Percentiles rank a stretch among this genome's conserved stretches.
phyloP scores from a whole-genome alignment of 31 red algal species.

The Bonnemaisonia californica region DNA sequence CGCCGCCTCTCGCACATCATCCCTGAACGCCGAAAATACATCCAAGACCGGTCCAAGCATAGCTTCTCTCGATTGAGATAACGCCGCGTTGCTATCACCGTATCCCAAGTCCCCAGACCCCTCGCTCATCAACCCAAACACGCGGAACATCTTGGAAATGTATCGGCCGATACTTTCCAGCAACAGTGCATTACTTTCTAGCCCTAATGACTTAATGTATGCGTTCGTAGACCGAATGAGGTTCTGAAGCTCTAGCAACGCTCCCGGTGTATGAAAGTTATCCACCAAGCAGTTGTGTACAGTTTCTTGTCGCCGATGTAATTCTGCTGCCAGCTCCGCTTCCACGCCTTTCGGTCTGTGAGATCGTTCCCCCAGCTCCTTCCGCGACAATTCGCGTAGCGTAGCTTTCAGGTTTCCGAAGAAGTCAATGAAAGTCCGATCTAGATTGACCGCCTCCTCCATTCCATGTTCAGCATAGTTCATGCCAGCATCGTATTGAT shows the following conservation, averaged over 20 bases:
- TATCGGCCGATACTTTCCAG: slow-evolving; percentile 58
- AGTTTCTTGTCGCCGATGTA: slow-evolving; percentile 35
- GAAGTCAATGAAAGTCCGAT: slow-evolving; percentile 86
- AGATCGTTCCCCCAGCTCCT: not conserved
- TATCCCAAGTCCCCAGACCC: slow-evolving; percentile 41
- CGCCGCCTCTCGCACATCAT: slow-evolving; percentile 43
- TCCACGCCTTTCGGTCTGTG: slow-evolving; percentile 48
- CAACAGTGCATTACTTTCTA: slow-evolving; percentile 27
- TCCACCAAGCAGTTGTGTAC: slow-evolving; percentile 65
- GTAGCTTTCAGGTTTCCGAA: slow-evolving; percentile 75
- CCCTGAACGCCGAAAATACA: slow-evolving; percentile 64
- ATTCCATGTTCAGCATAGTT: slow-evolving; percentile 89
- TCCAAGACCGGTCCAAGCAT: slow-evolving; percentile 67
- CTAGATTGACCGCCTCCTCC: slow-evolving; percentile 77
- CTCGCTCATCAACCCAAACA: slow-evolving; percentile 66
- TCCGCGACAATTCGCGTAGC: slow-evolving; percentile 54
- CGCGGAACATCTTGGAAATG: slow-evolving; percentile 68
- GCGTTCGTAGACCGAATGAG: slow-evolving; percentile 72
- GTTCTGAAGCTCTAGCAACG: slow-evolving; percentile 55
- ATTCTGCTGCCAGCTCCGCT: slow-evolving; percentile 42
- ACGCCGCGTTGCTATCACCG: slow-evolving; percentile 34
- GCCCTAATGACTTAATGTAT: slow-evolving; percentile 37
- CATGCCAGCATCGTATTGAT: slow-evolving; percentile 90
- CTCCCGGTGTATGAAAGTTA: slow-evolving; percentile 86
- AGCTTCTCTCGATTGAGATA: slow-evolving; percentile 55